Evolutionary conservation across 2,329 filamentous ascomycete species (phyloP), one percentile per base, ranked within the genome.

Genomic region (Aspergillus novofumigatus): DNA sequence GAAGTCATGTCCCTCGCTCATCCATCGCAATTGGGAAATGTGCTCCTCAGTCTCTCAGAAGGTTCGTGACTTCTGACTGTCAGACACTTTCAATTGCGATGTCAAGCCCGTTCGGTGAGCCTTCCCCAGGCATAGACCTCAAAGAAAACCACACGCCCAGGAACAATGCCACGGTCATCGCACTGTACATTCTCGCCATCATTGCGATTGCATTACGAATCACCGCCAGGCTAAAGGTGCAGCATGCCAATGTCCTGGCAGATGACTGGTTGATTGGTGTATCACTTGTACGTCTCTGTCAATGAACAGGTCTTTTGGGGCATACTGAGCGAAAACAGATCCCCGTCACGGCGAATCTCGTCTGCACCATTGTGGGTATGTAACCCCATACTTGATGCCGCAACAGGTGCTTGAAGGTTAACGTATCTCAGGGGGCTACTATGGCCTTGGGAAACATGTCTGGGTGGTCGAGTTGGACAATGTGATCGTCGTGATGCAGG

Each of bases 361-460:
- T 42, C 20, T 60, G 58, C 45, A 58, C 55, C 51, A 56, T 60
- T 17, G 25, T 57, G 26, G 56, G 56, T 56, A 53, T 20, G 35
- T 32, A n/a, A 10, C 9, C 20, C 2, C 6, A n/a, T 20, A 20
- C 8, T 9, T 9, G 6, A 3, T 20, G 7, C 26, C 11, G 14
- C 21, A 2, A 21, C 4, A 32, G 10, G 10, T 11, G 11, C 23
- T 51, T 6, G 23, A 41, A 21, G 7, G 35, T 14, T 42, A 20
- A 42, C 17, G 6, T 21, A 41, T 35, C 10, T 1, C 17, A 62
- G 58, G 56, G 1, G 62, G 62, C 2, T 29, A 21, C 26, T 57
- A 61, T 53, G 62, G 62, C 1, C 52, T 62, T 5, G 62, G 62
- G 3, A 62, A 55, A 48, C 62, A 64, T 23, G 49, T 62, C 17